Percentiles rank a stretch among this genome's conserved stretches.
Evolutionary conservation across 2,329 filamentous ascomycete genomes (phyloP).

Genomic region (Blumeriella jaapii): DNA sequence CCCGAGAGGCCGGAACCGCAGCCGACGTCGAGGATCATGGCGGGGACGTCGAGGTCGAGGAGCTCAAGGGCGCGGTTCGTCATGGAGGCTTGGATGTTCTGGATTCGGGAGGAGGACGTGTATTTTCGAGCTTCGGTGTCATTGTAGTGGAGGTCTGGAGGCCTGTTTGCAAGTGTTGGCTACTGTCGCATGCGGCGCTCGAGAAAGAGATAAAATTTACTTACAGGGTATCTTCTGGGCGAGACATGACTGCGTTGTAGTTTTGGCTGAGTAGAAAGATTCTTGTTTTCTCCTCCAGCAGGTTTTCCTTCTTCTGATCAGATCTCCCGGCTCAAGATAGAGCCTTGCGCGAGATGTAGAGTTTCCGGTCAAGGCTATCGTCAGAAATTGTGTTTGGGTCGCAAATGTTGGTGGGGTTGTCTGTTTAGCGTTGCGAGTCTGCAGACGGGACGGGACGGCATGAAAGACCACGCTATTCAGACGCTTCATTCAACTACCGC

Average conservation of each 20-base stretch:
- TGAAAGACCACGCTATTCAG: no score
- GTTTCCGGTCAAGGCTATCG: slow-evolving; percentile 6
- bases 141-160: slow-evolving; percentile 95
- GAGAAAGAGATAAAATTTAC: slow-evolving; percentile 25
- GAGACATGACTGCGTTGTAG: slow-evolving; percentile 61
- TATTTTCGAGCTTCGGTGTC: slow-evolving; percentile 94
- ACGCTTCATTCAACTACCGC: no score
- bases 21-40: slow-evolving; percentile 89
- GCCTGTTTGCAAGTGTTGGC: slow-evolving; percentile 38
- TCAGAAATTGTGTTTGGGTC: slow-evolving; percentile 5
- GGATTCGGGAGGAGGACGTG: slow-evolving; percentile 90
- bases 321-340: no score
- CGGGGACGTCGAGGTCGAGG: slow-evolving; percentile 67
- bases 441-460: no score
- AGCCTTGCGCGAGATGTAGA: neutral
- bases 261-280: slow-evolving; percentile 17
- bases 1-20: slow-evolving; percentile 91
- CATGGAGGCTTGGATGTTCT: slow-evolving; percentile 91
- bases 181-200: slow-evolving; percentile 12
- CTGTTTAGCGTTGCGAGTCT: slow-evolving; percentile 7
- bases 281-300: slow-evolving; percentile 12
- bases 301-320: no score
- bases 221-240: slow-evolving; percentile 89
- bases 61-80: slow-evolving; percentile 86
- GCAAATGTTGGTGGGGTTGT: slow-evolving; percentile 8